Conservation (phyloP, 257 asterid genomes). For the Solanum virginianum region DNA sequence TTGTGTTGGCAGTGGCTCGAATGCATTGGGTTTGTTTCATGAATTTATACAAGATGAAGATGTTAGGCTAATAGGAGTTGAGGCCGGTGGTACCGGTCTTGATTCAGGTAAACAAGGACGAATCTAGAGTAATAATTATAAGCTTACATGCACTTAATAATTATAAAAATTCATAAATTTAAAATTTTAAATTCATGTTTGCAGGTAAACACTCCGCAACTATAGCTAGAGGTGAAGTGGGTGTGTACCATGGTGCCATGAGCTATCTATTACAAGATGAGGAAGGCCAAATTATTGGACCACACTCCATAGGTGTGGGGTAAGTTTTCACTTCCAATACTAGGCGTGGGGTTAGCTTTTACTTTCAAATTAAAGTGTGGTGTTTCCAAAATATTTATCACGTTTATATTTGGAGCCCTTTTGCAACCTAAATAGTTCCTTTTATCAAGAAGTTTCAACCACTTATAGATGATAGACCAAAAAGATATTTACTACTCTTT, state of each 20-base stretch:
- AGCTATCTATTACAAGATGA: slow-evolving; percentile 63
- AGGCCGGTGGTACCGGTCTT: slow-evolving; percentile 52
- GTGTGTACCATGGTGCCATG: slow-evolving; percentile 75
- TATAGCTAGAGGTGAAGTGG: slow-evolving; percentile 42
- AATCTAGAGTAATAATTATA: background rate
- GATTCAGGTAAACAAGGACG: slow-evolving; percentile 7
- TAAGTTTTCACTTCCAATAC: background rate
- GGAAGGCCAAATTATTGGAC: slow-evolving; percentile 2
- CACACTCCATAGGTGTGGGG: background rate
- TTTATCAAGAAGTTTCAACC: background rate
- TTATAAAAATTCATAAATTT: background rate
- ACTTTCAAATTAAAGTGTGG: too few relatives aligned
- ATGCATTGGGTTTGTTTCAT: slow-evolving; percentile 71
- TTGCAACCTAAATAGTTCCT: too few relatives aligned
- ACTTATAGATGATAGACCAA: too few relatives aligned
- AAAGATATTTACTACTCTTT: too few relatives aligned
- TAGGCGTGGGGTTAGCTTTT: too few relatives aligned
- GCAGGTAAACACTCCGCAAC: slow-evolving; percentile 46
- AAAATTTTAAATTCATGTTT: background rate
- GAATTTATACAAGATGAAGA: slow-evolving; percentile 53
- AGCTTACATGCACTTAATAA: too few relatives aligned
- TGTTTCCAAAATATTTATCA: too few relatives aligned
- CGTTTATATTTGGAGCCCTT: too few relatives aligned
- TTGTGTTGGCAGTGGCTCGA: slow-evolving; percentile 69
- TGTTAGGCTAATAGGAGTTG: slow-evolving; percentile 61